These are phyloP conservation scores for Simmondsia chinensis DNA, from an alignment of 148 eudicot genomes.

Conservation along the genomic window DNA sequence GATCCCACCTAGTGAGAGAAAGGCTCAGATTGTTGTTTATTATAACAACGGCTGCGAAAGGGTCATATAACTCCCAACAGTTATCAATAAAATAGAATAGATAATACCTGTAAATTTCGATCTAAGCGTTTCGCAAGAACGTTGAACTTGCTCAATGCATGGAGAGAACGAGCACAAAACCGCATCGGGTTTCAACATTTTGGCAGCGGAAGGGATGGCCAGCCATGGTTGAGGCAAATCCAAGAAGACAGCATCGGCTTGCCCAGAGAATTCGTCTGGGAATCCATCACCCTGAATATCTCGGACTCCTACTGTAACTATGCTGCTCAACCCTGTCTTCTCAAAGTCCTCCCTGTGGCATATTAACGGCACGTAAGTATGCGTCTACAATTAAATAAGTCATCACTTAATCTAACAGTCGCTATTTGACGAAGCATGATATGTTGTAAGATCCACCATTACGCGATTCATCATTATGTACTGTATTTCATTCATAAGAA, in stretches of 20 bases:
- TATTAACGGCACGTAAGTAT: constrained; percentile 4
- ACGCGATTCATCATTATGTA: no score
- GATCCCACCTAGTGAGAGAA: no score
- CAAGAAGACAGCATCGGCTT: constrained; percentile 69
- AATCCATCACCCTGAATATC: constrained; percentile 95
- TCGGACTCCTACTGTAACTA: constrained; percentile 83
- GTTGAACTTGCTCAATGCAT: constrained; percentile 92
- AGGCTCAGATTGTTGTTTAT: no score
- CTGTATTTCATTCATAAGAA: no score
- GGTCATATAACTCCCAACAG: neutral
- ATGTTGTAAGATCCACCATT: no score
- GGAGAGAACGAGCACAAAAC: constrained; percentile 92
- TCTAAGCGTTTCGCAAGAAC: constrained; percentile 64
- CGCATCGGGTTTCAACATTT: constrained; percentile 83
- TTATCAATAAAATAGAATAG: neutral
- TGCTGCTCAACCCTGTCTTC: constrained; percentile 58
- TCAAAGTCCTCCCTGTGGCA: constrained; percentile 73
- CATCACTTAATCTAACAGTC: no score
- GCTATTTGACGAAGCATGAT: no score
- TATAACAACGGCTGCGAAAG: neutral
- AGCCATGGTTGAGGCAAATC: constrained; percentile 96
- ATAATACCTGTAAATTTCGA: constrained; percentile 51
- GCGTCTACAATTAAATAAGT: neutral
- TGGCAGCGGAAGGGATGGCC: constrained; percentile 77
- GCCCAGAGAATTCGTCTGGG: constrained; percentile 58